Evolutionary conservation across 768 basidiomycete species (phyloP), one percentile per base, ranked within the genome.

Genomic region (Podaxis sp.): DNA sequence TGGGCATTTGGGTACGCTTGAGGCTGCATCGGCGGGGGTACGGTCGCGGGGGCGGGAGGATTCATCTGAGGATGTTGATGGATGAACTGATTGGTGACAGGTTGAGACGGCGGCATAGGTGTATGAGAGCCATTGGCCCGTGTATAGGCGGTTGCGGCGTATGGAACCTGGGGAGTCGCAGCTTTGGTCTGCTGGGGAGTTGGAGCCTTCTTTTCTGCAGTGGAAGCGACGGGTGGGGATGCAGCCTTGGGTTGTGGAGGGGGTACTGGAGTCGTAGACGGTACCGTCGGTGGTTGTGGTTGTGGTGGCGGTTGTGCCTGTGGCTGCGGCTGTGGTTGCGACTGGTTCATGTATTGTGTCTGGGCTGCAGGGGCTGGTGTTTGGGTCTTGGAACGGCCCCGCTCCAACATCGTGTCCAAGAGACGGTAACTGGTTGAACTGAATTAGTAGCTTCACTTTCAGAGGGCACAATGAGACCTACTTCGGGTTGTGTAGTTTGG

Each of bases 401-500:
- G 43, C 5, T 61, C 53, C 12, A 22, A 40, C 60, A 83, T 71
- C 38, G 79, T 73, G 17, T 90, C 87, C 74, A 89, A 67, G 66
- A 89, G 77, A 36, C 79, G 77, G 70, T 85, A 89, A 59, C 88
- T 89, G 29, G 22, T 60, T 22, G 27, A 24, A 24, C 13, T 63
- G 47, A 47, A 49, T 25, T 52, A 57, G 15, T 19, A 41, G 12
- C 33, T 38, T 47, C 29, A 15, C 52, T 46, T 33, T 37, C 43
- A 17, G 33, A 61, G 52, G 12, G 54, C 63, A 64, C 37, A 6
- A 63, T 40, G 46, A 57, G 50, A 36, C 71, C 56, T 75, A 88
- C 87, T 73, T 85, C 53, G 86, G 82, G 17, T 77, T 74, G 61
- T 82, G 76, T 66, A 77, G 67, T 70, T 84, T 74, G 63, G 75